Base-by-base conservation (phyloP, 495 filamentous ascomycete species). In the Antarctomyces pellizariae region DNA sequence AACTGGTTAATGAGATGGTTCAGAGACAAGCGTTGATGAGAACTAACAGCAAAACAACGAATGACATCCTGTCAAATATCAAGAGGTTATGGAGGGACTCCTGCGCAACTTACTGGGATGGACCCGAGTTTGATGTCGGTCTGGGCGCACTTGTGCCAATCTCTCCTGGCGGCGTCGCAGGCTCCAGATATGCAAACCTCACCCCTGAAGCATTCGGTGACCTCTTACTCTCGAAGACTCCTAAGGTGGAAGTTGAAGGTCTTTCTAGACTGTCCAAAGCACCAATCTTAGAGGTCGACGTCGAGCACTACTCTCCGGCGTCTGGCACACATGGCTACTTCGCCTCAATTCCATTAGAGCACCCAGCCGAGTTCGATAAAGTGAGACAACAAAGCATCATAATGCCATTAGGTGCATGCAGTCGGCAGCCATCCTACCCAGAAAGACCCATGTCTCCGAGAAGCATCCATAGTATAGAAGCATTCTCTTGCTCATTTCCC, bases 71-170 rank as follows among this genome's bases (percentile, higher is more conserved):
- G 29, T 66, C 75, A 17, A 84, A 99, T 45, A 54, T 95, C 24
- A 95, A 95, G 49, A 83, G 86, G 46, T 95, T 89, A 44, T 99
- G 89, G 89, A 66, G 89, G 49, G 67, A 80, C 27, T 76, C 80
- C 9, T 93, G 82, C 39, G 67, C 73, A 1, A 50, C 76, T 15
- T 92, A 80, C 41, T 95, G 84, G 84, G 75, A 90, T 37, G 61
- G 58, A 1, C 52, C 64, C 0, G 62, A 69, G 26, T 57, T 68
- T 46, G 49, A 64, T 31, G 42, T 50, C 3, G 57, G 64, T 12
- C 48, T 67, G 25, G 56, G 58, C 7, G 54, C 64, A 7, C 70
- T 84, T 29, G 56, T 64, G 24, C 64, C 73, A 13, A 82, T 92
- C 31, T 36, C 59, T 2, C 77, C 84, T 8, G 84, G 84, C 22